Conservation (phyloP, 805 yeast genomes). For the Starmerella gropengiesseri region DNA sequence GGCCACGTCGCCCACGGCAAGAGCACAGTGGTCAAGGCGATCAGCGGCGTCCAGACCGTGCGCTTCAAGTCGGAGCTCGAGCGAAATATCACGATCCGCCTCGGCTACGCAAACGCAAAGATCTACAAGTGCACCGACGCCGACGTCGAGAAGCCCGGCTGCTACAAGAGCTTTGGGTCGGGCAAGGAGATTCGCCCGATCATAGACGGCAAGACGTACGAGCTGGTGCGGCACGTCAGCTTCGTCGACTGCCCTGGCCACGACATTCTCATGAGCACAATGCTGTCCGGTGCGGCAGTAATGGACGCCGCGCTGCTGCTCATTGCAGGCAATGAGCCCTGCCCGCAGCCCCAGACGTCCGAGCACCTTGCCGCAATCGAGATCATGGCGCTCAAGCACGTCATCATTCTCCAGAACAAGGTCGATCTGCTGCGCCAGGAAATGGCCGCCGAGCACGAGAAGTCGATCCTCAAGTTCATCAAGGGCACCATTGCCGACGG, state of each 20-base stretch:
- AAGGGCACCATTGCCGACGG: conserved; percentile 98
- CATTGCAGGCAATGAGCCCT: conserved; percentile 96
- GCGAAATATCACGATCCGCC: conserved; percentile 95
- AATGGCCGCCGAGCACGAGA: conserved; percentile 88
- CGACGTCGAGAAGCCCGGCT: conserved; percentile 82
- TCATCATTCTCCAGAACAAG: conserved; percentile 90
- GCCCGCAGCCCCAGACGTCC: conserved; percentile 99
- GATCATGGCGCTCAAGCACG: conserved; percentile 96
- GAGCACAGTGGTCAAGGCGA: conserved; percentile 86
- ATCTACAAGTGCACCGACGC: conserved; percentile 85
- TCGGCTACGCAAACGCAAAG: conserved; percentile 98
- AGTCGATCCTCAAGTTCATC: conserved; percentile 81
- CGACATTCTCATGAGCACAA: conserved; percentile 99
- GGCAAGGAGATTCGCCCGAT: conserved; percentile 92
- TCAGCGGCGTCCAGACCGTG: conserved; percentile 97
- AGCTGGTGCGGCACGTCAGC: conserved; percentile 88
- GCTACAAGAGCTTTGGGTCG: conserved; percentile 87
- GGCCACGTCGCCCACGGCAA: conserved; percentile 93
- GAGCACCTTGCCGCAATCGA: conserved; percentile 99
- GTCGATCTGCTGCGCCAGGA: conserved; percentile 98
- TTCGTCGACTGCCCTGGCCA: conserved; percentile 99
- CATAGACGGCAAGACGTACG: conserved; percentile 78
- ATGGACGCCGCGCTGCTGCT: conserved; percentile 98
- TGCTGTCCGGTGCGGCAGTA: conserved; percentile 99
- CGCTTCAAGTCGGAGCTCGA: conserved; percentile 98